Evolutionary conservation across 306 rosid species (phyloP), one percentile per base, ranked within the genome.

Genomic region (Prunus mira): DNA sequence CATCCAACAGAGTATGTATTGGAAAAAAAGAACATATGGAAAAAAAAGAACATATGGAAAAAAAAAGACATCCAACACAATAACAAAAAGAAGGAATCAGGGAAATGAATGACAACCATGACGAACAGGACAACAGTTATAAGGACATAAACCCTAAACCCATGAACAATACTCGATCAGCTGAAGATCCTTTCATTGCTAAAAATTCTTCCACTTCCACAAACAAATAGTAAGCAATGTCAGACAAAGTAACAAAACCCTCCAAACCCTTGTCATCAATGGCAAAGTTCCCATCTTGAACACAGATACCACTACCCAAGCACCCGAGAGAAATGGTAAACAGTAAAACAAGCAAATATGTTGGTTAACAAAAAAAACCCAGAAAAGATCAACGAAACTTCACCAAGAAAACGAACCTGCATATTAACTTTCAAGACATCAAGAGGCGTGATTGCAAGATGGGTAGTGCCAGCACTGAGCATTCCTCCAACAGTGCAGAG

Each of bases 381-480:
- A 49, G 71, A 6, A 65, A 65, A 13, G 46, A 25, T 49, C 9
- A 38, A 25, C 43, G n/a, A 15, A 58, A 58, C 30, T 56, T 46
- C 43, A n/a, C 13, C 27, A 32, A 12, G 13, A 43, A 14, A 77
- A 84, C 56, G 6, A 10, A 89, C 96, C 86, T 90, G 93, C 96
- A 90, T 90, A 79, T 90, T 87, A 25, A 90, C 96, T 89, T 88
- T 90, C 75, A 90, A 80, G n/a, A 88, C 93, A 85, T 90, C 96
- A 14, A 90, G 84, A 54, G 96, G 96, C 17, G 96, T 90, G 58
- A 85, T 78, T 20, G 91, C 88, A 17, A 91, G 87, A 85, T 91
- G 90, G 73, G 91, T 85, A 49, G 89, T 68, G 2, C 96, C 91
- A 65, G 93, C 88, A 83, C 91, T 90, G 25, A 90, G 81, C 90